Evolutionary conservation across 345 rosid genomes (phyloP).

Genomic region (Mallotus nudiflorus): DNA sequence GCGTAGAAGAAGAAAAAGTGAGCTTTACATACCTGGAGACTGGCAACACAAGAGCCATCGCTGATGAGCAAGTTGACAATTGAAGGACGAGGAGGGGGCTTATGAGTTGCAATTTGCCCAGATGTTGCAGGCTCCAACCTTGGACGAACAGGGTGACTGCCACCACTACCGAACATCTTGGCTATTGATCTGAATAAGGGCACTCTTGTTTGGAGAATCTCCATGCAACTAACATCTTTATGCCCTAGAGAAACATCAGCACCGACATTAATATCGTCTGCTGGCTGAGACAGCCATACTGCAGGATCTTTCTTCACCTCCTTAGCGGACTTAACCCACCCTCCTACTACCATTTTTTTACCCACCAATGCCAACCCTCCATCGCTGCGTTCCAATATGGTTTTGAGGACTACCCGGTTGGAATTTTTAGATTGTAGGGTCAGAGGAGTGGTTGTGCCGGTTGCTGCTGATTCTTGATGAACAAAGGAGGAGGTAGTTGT

Average conservation of each 20-base stretch:
- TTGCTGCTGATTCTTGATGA: constrained; percentile 1
- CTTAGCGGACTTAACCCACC: constrained; percentile 86
- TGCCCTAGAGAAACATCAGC: constrained; percentile 9
- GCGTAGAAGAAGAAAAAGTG: too few species aligned
- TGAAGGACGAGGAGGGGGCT: constrained; percentile 26
- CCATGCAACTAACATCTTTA: constrained; percentile 52
- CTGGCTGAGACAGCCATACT: constrained; percentile 14
- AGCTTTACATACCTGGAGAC: constrained; percentile 52
- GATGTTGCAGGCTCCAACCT: constrained; percentile 40
- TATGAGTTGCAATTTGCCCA: background rate
- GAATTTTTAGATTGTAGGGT: constrained; percentile 46
- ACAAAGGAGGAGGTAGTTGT: background rate
- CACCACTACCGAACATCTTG: constrained; percentile 38
- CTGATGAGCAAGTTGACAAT: constrained; percentile 45
- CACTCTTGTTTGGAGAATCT: constrained; percentile 64
- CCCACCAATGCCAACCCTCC: constrained; percentile 48
- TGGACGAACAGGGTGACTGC: constrained; percentile 32
- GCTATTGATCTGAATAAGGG: constrained; percentile 58
- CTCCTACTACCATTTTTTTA: constrained; percentile 64
- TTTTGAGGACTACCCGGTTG: constrained; percentile 55
- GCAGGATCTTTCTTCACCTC: constrained; percentile 49
- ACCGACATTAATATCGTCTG: constrained; percentile 19
- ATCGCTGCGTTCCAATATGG: constrained; percentile 47
- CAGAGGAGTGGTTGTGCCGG: constrained; percentile 1
- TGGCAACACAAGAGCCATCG: constrained; percentile 73